A percentile compares a stretch with the other conserved stretches of the same genome.
phyloP scores from a whole-genome alignment of 345 rosid species.

The Populus simonii region DNA sequence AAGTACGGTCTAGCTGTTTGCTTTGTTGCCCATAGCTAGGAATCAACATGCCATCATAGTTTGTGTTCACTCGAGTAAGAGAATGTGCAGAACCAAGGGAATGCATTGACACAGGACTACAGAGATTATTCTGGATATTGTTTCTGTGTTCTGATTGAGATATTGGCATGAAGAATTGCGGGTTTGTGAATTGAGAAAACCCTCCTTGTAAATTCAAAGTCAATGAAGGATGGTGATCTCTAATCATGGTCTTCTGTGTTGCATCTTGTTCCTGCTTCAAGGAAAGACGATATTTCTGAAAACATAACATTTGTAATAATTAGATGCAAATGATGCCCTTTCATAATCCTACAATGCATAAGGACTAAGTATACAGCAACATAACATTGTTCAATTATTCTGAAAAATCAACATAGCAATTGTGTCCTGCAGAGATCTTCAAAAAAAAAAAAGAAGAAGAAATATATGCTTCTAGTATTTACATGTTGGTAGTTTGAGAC shows the following conservation, averaged over 20 bases:
- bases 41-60: background rate
- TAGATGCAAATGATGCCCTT: background rate
- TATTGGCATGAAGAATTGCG: background rate
- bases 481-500: too few species aligned
- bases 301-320: background rate
- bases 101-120: conserved; percentile 4
- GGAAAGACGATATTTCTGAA: conserved; percentile 41
- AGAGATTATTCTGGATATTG: conserved; percentile 8
- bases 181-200: background rate
- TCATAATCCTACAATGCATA: background rate
- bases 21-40: background rate
- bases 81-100: conserved; percentile 2
- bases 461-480: background rate
- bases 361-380: background rate
- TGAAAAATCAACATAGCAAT: background rate
- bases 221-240: conserved; percentile 10
- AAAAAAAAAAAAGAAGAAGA: background rate
- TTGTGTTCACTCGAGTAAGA: conserved; percentile 1
- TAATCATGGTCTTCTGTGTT: conserved; percentile 5
- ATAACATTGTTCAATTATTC: background rate
- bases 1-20: conserved; percentile 9
- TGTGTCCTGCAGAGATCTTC: background rate
- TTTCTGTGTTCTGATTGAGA: conserved; percentile 9
- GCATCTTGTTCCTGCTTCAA: conserved; percentile 29
- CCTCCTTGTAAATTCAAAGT: conserved; percentile 11